Conservation (phyloP, 192 early-diverging fungal genomes). For the Backusella liffmaniae region DNA sequence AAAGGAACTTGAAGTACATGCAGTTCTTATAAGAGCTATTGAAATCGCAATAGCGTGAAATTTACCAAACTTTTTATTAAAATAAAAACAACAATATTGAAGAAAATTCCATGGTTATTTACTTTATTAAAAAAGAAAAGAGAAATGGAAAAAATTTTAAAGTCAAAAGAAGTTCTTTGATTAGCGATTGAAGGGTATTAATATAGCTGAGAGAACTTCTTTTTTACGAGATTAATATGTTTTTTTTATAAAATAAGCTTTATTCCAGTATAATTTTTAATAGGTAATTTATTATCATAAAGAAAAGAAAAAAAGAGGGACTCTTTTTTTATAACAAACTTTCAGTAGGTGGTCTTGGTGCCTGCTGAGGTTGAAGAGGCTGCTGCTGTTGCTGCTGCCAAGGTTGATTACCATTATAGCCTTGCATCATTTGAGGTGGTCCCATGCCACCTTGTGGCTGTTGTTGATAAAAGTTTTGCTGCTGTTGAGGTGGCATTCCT, state of each 20-base stretch:
- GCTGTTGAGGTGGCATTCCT: not conserved
- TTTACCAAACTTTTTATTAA: no score
- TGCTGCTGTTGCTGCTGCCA: not conserved
- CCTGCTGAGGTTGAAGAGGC: not conserved
- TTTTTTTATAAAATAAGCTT: not conserved
- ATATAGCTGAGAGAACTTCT: no score
- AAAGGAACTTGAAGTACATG: no score
- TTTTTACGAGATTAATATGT: no score
- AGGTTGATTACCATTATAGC: not conserved
- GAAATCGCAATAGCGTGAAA: no score
- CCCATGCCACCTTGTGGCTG: not conserved
- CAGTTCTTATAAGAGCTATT: no score
- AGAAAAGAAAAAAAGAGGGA: not conserved
- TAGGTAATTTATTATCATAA: not conserved
- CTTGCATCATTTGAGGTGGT: constrained; percentile 4
- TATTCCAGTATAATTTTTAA: not conserved
- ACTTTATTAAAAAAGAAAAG: no score
- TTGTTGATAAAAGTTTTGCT: not conserved
- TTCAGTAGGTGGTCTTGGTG: constrained; percentile 6
- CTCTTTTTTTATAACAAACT: not conserved
- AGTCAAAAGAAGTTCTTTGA: no score
- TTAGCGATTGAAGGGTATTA: no score
- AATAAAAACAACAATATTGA: no score
- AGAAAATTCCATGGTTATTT: no score
- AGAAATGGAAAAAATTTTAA: no score